phyloP scores from a whole-genome alignment of 306 rosid genomes.

The Herpetospermum pedunculosum region DNA sequence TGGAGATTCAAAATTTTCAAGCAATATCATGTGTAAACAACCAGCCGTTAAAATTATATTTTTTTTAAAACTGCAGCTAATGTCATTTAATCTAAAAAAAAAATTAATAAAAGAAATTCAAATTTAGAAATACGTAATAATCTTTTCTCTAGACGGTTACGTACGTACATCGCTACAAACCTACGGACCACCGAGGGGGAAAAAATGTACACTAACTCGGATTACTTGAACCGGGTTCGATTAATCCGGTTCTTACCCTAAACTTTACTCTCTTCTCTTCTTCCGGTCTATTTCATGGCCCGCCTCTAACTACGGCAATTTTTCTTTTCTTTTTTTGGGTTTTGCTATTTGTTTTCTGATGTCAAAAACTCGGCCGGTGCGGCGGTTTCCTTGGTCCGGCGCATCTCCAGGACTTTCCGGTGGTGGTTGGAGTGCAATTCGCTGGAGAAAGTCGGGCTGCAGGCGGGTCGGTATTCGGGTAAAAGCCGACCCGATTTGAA shows the following conservation, averaged over 20 bases:
- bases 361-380: conserved; percentile 44
- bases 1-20: too few relatives aligned
- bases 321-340: neutral
- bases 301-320: conserved; percentile 16
- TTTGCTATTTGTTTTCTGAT: neutral
- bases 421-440: conserved; percentile 89
- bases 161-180: conserved; percentile 5
- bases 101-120: neutral
- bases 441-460: conserved; percentile 86
- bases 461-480: conserved; percentile 91
- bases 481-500: conserved; percentile 85
- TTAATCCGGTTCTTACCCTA: neutral
- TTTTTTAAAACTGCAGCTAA: too few relatives aligned
- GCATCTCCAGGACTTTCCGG: conserved; percentile 89
- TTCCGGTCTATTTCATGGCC: neutral
- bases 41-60: too few relatives aligned
- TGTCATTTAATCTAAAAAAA: neutral
- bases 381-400: conserved; percentile 51
- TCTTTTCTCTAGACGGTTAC: neutral
- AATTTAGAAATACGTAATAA: neutral
- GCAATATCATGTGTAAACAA: too few relatives aligned
- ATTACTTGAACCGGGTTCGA: conserved; percentile 2
- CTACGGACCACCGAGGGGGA: neutral
- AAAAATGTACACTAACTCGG: conserved; percentile 1
- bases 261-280: neutral